These are phyloP conservation scores for Boletus sp. DNA, from an alignment of 768 basidiomycete genomes.

Conservation along the genomic window DNA sequence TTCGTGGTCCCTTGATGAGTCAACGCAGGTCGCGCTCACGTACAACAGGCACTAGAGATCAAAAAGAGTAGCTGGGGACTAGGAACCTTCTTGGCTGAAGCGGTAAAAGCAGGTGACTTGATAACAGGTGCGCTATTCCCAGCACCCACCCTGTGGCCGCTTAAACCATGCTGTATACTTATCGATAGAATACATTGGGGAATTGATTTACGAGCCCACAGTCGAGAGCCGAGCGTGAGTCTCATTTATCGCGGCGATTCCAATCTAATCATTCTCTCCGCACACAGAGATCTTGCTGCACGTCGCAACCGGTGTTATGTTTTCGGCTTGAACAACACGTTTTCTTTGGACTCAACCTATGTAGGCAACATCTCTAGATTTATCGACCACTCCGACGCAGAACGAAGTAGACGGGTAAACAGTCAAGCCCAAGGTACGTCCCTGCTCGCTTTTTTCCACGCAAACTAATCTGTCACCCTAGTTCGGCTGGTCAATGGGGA, in stretches of 20 bases:
- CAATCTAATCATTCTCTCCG: not conserved
- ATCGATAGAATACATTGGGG: slow-evolving; percentile 62
- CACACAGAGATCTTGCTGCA: slow-evolving; percentile 40
- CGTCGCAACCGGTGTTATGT: slow-evolving; percentile 61
- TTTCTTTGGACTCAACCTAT: slow-evolving; percentile 53
- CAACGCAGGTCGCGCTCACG: slow-evolving; percentile 4
- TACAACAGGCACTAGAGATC: slow-evolving; percentile 40
- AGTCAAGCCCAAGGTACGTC: slow-evolving; percentile 45
- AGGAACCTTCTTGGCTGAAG: slow-evolving; percentile 52
- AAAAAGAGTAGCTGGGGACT: slow-evolving; percentile 48
- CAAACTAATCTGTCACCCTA: slow-evolving; percentile 22
- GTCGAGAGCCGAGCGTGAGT: slow-evolving; percentile 52
- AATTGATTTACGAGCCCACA: slow-evolving; percentile 52
- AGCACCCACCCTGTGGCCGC: not conserved
- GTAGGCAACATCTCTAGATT: slow-evolving; percentile 66
- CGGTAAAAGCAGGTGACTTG: slow-evolving; percentile 43
- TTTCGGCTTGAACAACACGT: slow-evolving; percentile 48
- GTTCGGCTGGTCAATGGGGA: slow-evolving; percentile 64
- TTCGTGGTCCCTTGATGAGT: slow-evolving; percentile 17
- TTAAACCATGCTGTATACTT: not conserved
- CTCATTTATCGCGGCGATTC: not conserved
- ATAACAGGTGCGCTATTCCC: slow-evolving; percentile 38
- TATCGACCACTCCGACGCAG: slow-evolving; percentile 53
- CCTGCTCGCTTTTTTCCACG: not conserved
- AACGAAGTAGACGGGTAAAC: slow-evolving; percentile 34